Evolutionary conservation across 139 green algal genomes (phyloP).

Genomic region (Pleodorina starrii): DNA sequence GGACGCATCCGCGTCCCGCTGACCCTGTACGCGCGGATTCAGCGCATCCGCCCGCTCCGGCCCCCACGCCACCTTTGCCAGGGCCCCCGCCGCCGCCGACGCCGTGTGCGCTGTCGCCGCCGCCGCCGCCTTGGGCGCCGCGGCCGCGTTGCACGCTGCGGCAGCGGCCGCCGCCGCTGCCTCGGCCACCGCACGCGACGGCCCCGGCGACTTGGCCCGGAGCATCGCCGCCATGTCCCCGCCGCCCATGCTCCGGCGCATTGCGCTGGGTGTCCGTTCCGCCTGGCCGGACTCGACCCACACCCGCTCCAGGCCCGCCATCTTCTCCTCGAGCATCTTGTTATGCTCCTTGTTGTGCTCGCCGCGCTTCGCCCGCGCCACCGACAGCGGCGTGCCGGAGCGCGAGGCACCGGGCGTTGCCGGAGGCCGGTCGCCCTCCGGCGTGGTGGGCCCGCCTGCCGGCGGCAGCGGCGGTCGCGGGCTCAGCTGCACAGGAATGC

Average conservation of each 20-base stretch:
- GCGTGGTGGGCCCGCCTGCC: background rate
- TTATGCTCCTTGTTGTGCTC: constrained; percentile 36
- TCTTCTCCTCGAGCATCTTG: constrained; percentile 20
- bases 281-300: constrained; percentile 56
- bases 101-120: background rate
- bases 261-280: constrained; percentile 9
- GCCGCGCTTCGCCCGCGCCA: background rate
- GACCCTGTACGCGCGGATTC: background rate
- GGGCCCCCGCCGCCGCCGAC: background rate
- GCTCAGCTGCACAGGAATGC: background rate
- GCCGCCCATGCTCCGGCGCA: constrained; percentile 12
- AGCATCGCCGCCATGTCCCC: background rate
- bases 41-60: background rate
- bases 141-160: background rate
- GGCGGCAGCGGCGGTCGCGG: background rate
- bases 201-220: background rate
- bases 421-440: background rate
- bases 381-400: constrained; percentile 6
- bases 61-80: too few species aligned
- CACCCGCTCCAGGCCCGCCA: constrained; percentile 35
- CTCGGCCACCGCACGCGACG: background rate
- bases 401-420: background rate
- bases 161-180: background rate
- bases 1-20: background rate
- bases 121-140: background rate